Evolutionary conservation across 352 stramenopile species (phyloP), one percentile per base, ranked within the genome.

Genomic region (Globisporangium nodosum): DNA sequence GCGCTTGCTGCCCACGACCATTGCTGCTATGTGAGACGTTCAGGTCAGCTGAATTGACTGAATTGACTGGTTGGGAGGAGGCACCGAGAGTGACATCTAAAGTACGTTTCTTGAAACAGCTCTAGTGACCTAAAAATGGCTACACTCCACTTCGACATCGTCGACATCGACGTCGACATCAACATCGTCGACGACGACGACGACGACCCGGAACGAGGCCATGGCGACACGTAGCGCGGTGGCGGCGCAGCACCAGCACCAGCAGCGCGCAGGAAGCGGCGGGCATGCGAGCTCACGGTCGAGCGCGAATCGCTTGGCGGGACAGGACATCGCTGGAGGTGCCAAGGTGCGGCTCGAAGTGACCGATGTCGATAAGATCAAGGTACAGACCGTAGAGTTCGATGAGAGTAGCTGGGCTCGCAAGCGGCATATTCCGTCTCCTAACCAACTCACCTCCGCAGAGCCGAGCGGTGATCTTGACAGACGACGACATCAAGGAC

Each of bases 321-420:
- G 78, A 4, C 85, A 86, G 51, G 76, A 88, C 52, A 87, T 88
- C 31, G 76, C 74, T 5, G 74, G 78, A 11, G 67, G 78, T 20
- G 70, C 68, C 24, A 72, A 69, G 27, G 52, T 79, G 13, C 42
- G 21, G 42, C 45, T 87, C 5, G 56, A 68, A 1, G 46, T 60
- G 0, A 63, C 37, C 6, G 74, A 86, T 12, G 51, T 88, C 20
- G 61, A 83, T 13, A 63, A 61, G 21, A 85, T 88, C 49, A 85
- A 85, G 63, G 73, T 79, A 18, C 7, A 37, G 16, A 37, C 24
- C 24, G 24, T 27, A 27, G 24, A 27, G 24, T 1, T 27, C 24
- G 24, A 27, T 27, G 24, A 27, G 24, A 27, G 24, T 27, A 27
- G 24, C 1, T 27, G 24, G 1, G 24, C 24, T 27, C 24, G 24